Base-by-base conservation (phyloP, 148 eudicot species). In the Rhododendron molle region DNA sequence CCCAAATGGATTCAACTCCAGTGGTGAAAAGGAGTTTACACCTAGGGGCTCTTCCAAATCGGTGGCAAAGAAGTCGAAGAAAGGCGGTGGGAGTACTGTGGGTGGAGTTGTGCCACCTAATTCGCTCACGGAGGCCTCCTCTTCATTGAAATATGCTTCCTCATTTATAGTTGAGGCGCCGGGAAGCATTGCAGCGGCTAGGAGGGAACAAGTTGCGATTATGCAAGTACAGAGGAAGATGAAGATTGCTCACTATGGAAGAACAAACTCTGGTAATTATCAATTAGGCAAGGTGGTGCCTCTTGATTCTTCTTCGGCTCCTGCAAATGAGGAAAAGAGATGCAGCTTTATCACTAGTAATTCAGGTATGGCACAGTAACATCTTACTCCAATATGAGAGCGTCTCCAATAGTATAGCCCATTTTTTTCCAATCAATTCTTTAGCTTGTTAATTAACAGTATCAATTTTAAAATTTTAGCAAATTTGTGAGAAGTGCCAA, bases 231-330 rank as follows among this genome's bases (percentile, higher is more conserved):
- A 89, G 77, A 91, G 96, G 85, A 93, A 90, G 85, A 89, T 91
- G 92, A 89, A 85, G 58, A 93, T 91, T 82, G 96, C 96, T 28
- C 96, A 93, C 85, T 93, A 93, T 83, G 96, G 96, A 26, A 90
- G 96, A 83, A 87, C 89, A 30, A 89, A 85, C 72, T 89, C 91
- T 44, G 86, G 84, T 36, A 90, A 86, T 72, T 89, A 16, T 81
- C 87, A 83, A 18, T 14, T 6, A 83, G 85, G 85, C 20, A 85
- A 85, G 38, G 80, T 86, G 28, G 89, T 77, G 32, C 82, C 87
- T 5, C 34, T 84, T 82, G 91, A 87, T 54, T 32, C 50, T 69
- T 56, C 76, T 44, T 43, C 60, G 7, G 38, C 84, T 60, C 18
- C 58, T 40, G 74, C 65, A 67, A 82, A 32, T 23, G 89, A 87